Evolutionary conservation across 2,329 filamentous ascomycete species (phyloP).

Genomic region (Aspergillus fructus): DNA sequence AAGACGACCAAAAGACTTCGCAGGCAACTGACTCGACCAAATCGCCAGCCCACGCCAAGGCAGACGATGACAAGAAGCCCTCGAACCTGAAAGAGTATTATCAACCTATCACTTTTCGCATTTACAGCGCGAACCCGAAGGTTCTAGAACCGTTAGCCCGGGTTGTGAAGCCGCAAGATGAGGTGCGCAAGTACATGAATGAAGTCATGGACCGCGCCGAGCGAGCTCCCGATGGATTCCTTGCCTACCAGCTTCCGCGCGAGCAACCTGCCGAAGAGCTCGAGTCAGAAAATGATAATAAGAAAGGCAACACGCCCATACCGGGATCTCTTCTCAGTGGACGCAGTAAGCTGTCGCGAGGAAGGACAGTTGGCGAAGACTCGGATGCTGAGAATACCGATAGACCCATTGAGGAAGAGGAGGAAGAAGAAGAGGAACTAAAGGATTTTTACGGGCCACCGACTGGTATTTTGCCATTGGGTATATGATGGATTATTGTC

Average conservation of each 20-base stretch:
- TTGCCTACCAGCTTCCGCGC: conserved; percentile 56
- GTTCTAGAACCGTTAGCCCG: conserved; percentile 56
- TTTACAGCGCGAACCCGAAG: conserved; percentile 53
- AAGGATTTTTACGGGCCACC: conserved; percentile 43
- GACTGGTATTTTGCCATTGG: conserved; percentile 34
- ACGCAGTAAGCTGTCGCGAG: conserved; percentile 25
- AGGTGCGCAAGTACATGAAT: conserved; percentile 57
- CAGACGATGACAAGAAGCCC: conserved; percentile 16
- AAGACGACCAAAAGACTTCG: conserved; percentile 8
- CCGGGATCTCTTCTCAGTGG: conserved; percentile 13
- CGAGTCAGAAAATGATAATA: conserved; percentile 25
- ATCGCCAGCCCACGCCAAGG: conserved; percentile 3
- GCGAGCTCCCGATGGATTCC: conserved; percentile 54
- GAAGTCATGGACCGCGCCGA: conserved; percentile 57
- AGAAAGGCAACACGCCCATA: conserved; percentile 24
- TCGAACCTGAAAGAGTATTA: conserved; percentile 46
- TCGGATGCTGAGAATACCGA: conserved; percentile 16
- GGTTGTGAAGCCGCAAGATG: conserved; percentile 55
- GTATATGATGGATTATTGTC: conserved; percentile 8
- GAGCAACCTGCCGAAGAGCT: conserved; percentile 34
- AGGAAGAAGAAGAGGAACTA: conserved; percentile 37
- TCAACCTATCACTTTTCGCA: conserved; percentile 56
- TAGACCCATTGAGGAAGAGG: conserved; percentile 16
- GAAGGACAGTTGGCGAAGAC: conserved; percentile 27
- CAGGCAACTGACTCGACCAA: neutral